Evolutionary conservation across 2,329 filamentous ascomycete genomes (phyloP).

Genomic region (Fusarium xylarioides): DNA sequence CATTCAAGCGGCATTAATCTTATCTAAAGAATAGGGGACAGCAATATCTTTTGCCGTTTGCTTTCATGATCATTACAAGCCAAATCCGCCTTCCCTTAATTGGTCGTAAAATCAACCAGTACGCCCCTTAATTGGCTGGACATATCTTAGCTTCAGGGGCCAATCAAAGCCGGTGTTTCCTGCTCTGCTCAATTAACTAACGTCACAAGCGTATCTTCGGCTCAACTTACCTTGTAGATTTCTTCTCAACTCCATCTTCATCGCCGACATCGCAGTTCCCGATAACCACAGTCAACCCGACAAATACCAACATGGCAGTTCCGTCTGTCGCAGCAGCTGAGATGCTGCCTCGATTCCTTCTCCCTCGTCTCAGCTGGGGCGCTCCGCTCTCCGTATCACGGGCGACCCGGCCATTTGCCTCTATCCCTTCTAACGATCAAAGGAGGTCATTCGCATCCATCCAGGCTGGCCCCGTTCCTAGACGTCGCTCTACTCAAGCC

Average conservation of each 20-base stretch:
- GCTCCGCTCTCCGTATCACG: slow-evolving; percentile 42
- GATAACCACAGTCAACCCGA: background rate
- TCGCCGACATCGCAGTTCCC: slow-evolving; percentile 14
- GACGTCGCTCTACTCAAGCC: slow-evolving; percentile 7
- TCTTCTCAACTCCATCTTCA: slow-evolving; percentile 20
- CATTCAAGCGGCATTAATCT: background rate
- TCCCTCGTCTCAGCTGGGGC: slow-evolving; percentile 65
- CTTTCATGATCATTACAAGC: background rate
- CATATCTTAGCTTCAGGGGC: background rate
- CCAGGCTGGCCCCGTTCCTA: slow-evolving; percentile 24
- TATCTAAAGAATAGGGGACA: background rate
- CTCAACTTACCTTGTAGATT: slow-evolving; percentile 12
- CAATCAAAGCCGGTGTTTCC: slow-evolving; percentile 43
- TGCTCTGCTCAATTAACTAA: slow-evolving; percentile 29
- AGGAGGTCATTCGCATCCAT: slow-evolving; percentile 34
- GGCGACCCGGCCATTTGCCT: slow-evolving; percentile 33
- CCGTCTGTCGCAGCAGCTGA: slow-evolving; percentile 47
- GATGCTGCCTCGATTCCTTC: slow-evolving; percentile 61
- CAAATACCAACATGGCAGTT: slow-evolving; percentile 40
- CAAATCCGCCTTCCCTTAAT: slow-evolving; percentile 12
- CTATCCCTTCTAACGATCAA: slow-evolving; percentile 22
- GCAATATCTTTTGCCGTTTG: background rate
- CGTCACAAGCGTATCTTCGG: slow-evolving; percentile 32
- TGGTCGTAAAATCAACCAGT: slow-evolving; percentile 9
- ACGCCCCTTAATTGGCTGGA: slow-evolving; percentile 24